Conservation (phyloP, 2,329 filamentous ascomycete genomes). For the Lasiodiplodia sp. region DNA sequence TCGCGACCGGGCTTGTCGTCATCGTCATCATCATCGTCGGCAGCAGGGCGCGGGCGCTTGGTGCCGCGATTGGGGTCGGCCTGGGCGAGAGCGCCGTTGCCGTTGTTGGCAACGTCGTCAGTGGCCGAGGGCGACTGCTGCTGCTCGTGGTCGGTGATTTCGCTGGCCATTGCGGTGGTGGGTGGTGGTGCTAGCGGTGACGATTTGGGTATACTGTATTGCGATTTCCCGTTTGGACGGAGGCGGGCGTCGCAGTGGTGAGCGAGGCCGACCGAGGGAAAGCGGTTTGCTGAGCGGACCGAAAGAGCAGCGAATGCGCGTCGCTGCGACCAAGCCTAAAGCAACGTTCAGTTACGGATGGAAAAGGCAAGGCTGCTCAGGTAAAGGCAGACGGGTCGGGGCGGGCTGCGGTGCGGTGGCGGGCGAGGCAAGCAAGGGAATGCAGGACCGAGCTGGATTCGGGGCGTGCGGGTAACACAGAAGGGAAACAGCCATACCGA, state of each 20-base stretch:
- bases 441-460: slow-evolving; percentile 31
- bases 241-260: slow-evolving; percentile 34
- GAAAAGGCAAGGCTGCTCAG: slow-evolving; percentile 31
- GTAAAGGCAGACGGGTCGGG: slow-evolving; percentile 41
- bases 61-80: slow-evolving; percentile 77
- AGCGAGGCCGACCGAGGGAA: slow-evolving; percentile 37
- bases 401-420: slow-evolving; percentile 35
- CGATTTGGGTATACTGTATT: slow-evolving; percentile 46
- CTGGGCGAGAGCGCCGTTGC: slow-evolving; percentile 61
- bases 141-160: slow-evolving; percentile 61
- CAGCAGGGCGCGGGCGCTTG: slow-evolving; percentile 83
- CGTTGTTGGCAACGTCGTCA: slow-evolving; percentile 70
- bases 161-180: slow-evolving; percentile 50
- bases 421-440: slow-evolving; percentile 48
- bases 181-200: slow-evolving; percentile 39
- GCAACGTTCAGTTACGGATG: slow-evolving; percentile 32
- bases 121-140: slow-evolving; percentile 59
- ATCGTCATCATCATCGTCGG: slow-evolving; percentile 96
- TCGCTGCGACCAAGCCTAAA: slow-evolving; percentile 29
- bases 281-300: slow-evolving; percentile 28
- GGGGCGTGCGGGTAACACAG: slow-evolving; percentile 29
- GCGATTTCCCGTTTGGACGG: slow-evolving; percentile 45
- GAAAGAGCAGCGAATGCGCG: slow-evolving; percentile 30
- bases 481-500: slow-evolving; percentile 27
- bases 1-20: slow-evolving; percentile 98